Base-by-base conservation (phyloP, 1,284 basidiomycete species). In the Taiwanofungus camphoratus region DNA sequence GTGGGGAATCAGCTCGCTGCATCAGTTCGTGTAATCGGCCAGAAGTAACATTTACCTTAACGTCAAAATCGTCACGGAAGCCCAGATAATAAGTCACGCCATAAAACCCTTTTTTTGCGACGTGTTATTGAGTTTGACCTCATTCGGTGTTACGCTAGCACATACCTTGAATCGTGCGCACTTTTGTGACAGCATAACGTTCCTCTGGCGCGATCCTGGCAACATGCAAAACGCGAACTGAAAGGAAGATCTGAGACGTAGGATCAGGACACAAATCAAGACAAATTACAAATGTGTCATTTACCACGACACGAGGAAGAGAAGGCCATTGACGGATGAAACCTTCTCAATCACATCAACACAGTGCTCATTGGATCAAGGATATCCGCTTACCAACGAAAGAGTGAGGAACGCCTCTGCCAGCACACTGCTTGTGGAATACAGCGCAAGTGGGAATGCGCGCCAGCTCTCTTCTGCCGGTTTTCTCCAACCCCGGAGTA, bases 71-170 rank as follows among this genome's bases (percentile, higher is more conserved):
- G 43, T 85, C 80, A 21, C 79, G 66, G 64, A 79, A 86, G 1
- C 81, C 82, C 23, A 76, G 59, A 48, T 73, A 71, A 50, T 80
- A 79, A 1, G 76, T 76, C 2, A 74, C 74, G 15, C 73, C 74
- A 41, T 82, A 83, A 56, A 82, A 79, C 1, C 79, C 77, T 72
- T 43, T 3, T 16, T 5, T 19, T 21, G 2, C 24, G 13, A 15
- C 6, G 5, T 19, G 19, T n/a, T n/a, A n/a, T n/a, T n/a, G n/a
- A n/a, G n/a, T n/a, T n/a, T n/a, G n/a, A n/a, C n/a, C n/a, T n/a
- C n/a, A n/a, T n/a, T n/a, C n/a, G n/a, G n/a, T n/a, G n/a, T n/a
- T n/a, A n/a, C n/a, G n/a, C n/a, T n/a, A n/a, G n/a, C n/a, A 46
- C 39, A 36, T 52, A 69, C 75, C 77, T 51, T 75, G 66, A 9